Percentiles rank a stretch among this genome's conserved stretches.
These are phyloP conservation scores for Bisporella sp. DNA, from an alignment of 2,329 filamentous ascomycete species.

Conservation along the genomic window DNA sequence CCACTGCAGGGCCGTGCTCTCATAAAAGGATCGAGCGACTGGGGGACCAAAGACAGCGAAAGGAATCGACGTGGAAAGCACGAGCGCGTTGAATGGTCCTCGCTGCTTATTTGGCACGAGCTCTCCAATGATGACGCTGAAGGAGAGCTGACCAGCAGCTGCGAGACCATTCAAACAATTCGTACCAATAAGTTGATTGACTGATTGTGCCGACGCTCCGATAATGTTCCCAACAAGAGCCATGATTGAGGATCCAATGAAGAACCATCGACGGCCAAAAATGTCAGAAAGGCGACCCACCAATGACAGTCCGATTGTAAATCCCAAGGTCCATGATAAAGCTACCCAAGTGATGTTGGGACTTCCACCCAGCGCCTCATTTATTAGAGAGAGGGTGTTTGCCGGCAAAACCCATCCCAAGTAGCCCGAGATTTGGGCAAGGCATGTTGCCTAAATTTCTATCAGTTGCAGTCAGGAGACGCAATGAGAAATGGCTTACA, in stretches of 20 bases:
- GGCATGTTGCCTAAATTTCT: conserved; percentile 15
- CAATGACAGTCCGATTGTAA: conserved; percentile 32
- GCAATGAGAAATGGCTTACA: conserved; percentile 1
- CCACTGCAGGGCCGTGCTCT: conserved; percentile 23
- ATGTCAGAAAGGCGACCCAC: conserved; percentile 34
- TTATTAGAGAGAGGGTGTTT: conserved; percentile 14
- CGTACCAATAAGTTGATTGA: conserved; percentile 31
- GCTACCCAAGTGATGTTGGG: conserved; percentile 13
- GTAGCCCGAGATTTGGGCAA: conserved; percentile 10
- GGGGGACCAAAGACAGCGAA: conserved; percentile 24
- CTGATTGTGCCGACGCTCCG: conserved; percentile 29
- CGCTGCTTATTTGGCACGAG: background rate
- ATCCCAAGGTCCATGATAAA: conserved; percentile 30
- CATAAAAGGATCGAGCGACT: conserved; percentile 23
- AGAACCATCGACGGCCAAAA: conserved; percentile 21
- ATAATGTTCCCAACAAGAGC: conserved; percentile 32
- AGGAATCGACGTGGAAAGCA: conserved; percentile 30
- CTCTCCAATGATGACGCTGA: background rate
- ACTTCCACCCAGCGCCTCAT: conserved; percentile 11
- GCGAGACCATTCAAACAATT: conserved; percentile 32
- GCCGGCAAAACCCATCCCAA: conserved; percentile 13
- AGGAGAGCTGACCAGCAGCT: conserved; percentile 14
- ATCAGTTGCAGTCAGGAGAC: background rate
- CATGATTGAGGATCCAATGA: conserved; percentile 26
- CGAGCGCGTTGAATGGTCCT: background rate